Conservation (phyloP, 2,329 filamentous ascomycete genomes). For the Elsinoe arachidis region DNA sequence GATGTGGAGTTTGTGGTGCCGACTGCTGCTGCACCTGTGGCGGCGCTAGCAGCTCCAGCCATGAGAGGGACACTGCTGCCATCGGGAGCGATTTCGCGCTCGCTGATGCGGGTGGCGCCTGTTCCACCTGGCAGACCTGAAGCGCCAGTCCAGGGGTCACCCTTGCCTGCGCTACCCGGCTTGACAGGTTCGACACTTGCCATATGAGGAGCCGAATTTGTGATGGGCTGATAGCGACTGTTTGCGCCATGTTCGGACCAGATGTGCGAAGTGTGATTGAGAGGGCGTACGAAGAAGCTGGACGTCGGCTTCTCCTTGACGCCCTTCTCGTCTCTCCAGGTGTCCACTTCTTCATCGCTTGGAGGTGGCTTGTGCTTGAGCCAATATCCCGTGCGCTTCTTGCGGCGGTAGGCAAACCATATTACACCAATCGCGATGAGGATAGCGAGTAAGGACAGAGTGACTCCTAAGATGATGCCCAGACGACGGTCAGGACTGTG, state of each 20-base stretch:
- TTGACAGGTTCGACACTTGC: not conserved
- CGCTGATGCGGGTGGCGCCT: not conserved
- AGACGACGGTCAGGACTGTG: conserved; percentile 9
- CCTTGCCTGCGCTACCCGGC: not conserved
- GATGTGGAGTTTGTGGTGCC: not conserved
- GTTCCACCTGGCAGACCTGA: conserved; percentile 1
- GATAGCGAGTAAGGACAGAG: conserved; percentile 17
- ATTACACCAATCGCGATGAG: conserved; percentile 15
- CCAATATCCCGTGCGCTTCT: conserved; percentile 14
- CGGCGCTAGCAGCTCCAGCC: not conserved
- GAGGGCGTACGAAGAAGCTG: conserved; percentile 6
- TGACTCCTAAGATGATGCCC: conserved; percentile 19
- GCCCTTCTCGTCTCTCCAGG: conserved; percentile 10
- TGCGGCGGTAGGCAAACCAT: conserved; percentile 17
- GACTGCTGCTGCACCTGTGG: not conserved
- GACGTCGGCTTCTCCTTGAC: conserved; percentile 2
- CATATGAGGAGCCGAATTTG: not conserved
- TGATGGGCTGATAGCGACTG: not conserved
- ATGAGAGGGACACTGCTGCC: not conserved
- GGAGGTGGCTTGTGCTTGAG: conserved; percentile 11
- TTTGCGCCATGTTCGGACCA: conserved; percentile 1
- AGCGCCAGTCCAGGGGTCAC: not conserved
- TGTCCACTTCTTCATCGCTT: conserved; percentile 12
- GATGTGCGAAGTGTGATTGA: conserved; percentile 10
- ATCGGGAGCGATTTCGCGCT: not conserved